Evolutionary conservation across 768 basidiomycete species (phyloP), one percentile per base, ranked within the genome.

Genomic region (Clitopilus hobsonii): DNA sequence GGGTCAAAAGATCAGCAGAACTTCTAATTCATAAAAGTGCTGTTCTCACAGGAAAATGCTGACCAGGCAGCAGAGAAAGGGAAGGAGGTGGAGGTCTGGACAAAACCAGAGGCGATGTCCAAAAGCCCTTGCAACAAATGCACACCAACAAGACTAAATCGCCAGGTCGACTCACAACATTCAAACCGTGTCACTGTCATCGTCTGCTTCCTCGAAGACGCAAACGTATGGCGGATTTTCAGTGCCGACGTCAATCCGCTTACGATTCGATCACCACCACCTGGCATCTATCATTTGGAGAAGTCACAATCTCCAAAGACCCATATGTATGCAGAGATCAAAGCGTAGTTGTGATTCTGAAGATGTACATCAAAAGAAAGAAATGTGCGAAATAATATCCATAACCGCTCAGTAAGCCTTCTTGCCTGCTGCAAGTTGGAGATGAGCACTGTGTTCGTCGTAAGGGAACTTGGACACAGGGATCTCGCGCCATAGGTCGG

Each of bases 401-500:
- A 52, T 47, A 56, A 38, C 10, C 32, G 49, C 58, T 63, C 59
- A 82, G 74, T 87, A 88, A 62, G 81, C 79, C 69, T 88, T 88
- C 81, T 93, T 94, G 73, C 83, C 80, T 53, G 87, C 82, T 54
- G 83, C 81, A 61, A 96, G 79, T 69, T 90, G 90, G 57, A 99
- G 82, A 72, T 97, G 93, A 47, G 86, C 88, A 67, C 91, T 91
- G 84, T 93, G 88, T 77, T 96, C 94, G 71, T 98, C 96, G 78
- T 90, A 97, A 7, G 93, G 93, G 64, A 89, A 80, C 74, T 89
- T 91, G 58, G 89, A 90, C 25, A 90, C 76, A 36, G 93, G 86
- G 70, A 96, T 96, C 70, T 96, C 91, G 68, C 88, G 86, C 96
- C 96, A 98, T 65, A 98, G 82, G 71, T 98, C 95, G 56, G 97